Evolutionary conservation across 495 filamentous ascomycete species (phyloP), one percentile per base, ranked within the genome.

Genomic region (Lasiosphaeriaceae sp.): DNA sequence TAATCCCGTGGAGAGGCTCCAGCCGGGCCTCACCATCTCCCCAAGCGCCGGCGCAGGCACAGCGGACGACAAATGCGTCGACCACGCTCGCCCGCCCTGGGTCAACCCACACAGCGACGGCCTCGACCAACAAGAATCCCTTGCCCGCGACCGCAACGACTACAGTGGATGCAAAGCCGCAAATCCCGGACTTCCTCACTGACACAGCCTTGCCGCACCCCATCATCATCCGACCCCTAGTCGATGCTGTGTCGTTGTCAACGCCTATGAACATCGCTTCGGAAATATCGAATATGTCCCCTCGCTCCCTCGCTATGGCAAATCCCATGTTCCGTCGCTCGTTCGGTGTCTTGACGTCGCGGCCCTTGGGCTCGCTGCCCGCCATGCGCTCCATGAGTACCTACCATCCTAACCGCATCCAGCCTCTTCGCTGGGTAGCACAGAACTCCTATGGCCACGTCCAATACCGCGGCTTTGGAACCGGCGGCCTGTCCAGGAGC

Each of bases 101-200:
- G 7, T 21, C 52, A n/a, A 11, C 17, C n/a, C n/a, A n/a, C 8
- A 5, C 44, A 41, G 24, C 43, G 14, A 55, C 60, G 56, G 43
- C 54, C n/a, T 49, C 55, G 16, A 35, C 43, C 45, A 23, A 45
- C 17, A 55, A 59, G n/a, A 47, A 57, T 22, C 50, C 34, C 19
- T 17, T 31, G 8, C 29, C 35, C 23, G 53, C 51, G 51, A 51
- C 12, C 57, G 43, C 29, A 6, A 6, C 22, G 12, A 22, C 43
- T 22, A 41, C 23, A 11, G 43, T 49, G 49, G 37, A 24, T n/a
- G 11, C 57, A 11, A 66, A 50, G 50, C 50, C 66, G 48, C 63
- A 70, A 9, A 60, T 78, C 19, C 76, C 75, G 57, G 72, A 71
- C 39, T 77, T 79, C 57, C 52, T 78, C 37, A 67, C 68, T 50